Percentiles rank a stretch among this genome's conserved stretches.
Conservation (phyloP, 345 rosid species). For the sweet orange (Citrus sinensis) region DNA sequence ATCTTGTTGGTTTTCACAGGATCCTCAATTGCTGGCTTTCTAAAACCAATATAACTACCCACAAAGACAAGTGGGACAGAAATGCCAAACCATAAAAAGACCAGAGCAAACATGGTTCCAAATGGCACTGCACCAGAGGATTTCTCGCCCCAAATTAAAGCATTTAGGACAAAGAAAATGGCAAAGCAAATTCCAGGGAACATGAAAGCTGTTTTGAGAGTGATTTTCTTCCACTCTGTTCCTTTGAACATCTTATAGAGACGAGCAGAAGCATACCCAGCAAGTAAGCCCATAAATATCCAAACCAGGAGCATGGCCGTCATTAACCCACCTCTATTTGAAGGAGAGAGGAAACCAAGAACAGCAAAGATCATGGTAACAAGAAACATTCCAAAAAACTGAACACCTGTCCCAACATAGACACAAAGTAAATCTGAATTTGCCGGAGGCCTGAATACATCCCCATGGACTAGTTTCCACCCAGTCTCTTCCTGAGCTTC, state of each 20-base stretch:
- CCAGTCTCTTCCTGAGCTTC: slow-evolving; percentile 93
- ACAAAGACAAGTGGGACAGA: slow-evolving; percentile 83
- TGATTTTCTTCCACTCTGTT: slow-evolving; percentile 79
- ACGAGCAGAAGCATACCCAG: slow-evolving; percentile 78
- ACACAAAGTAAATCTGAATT: slow-evolving; percentile 76
- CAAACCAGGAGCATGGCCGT: slow-evolving; percentile 85
- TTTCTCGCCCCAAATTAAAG: slow-evolving; percentile 88
- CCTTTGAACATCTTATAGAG: slow-evolving; percentile 82
- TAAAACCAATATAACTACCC: slow-evolving; percentile 72
- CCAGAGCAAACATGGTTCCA: slow-evolving; percentile 89
- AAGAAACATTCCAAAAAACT: slow-evolving; percentile 81
- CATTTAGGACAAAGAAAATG: slow-evolving; percentile 73
- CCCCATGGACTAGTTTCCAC: slow-evolving; percentile 95
- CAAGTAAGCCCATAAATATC: slow-evolving; percentile 92
- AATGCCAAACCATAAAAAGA: slow-evolving; percentile 86
- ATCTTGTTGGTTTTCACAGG: slow-evolving; percentile 91
- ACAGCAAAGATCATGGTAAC: slow-evolving; percentile 89
- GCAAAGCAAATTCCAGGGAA: slow-evolving; percentile 68
- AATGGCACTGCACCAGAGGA: slow-evolving; percentile 96
- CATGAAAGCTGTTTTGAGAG: slow-evolving; percentile 69
- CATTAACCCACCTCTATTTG: slow-evolving; percentile 91
- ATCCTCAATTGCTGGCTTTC: slow-evolving; percentile 66
- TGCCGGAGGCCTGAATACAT: slow-evolving; percentile 81
- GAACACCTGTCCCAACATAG: slow-evolving; percentile 89
- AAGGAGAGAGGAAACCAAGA: slow-evolving; percentile 89